Base-by-base conservation (phyloP, 2,329 filamentous ascomycete species). In the Aschersonia sp. region DNA sequence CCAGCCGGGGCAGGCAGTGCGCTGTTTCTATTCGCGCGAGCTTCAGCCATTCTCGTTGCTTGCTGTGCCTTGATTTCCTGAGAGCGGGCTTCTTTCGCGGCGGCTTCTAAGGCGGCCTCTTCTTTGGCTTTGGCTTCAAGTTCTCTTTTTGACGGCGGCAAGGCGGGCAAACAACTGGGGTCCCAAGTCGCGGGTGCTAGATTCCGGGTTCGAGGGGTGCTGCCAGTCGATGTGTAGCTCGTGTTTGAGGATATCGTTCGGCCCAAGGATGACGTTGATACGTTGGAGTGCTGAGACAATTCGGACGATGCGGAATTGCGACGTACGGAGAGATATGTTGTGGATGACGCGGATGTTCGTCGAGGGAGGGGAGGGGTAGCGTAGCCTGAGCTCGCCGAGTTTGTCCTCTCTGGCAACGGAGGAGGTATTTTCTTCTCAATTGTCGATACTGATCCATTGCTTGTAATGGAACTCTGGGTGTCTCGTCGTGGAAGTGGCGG, bases 291-390 rank as follows among this genome's bases (percentile, higher is more conserved):
- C 49, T 73, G 65, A 2, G 77, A 81, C 10, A 71, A 55, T 32
- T 76, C 75, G 2, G 78, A 82, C 0, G 77, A 74, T 41, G 72
- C 72, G 14, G 79, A 82, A 45, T 68, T 73, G 48, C 74, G 69
- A 30, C 77, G 68, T 5, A 62, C 62, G 29, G 59, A 59, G 35
- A 72, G 58, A 11, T 61, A 46, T 32, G 48, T 59, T 32, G 48
- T 53, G 7, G 62, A 59, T 50, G 74, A 69, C 6, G 65, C 59
- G 2, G 72, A 72, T 2, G 70, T 59, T 30, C 69, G 68, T 32
- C 76, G 69, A 12, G 73, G 65, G 11, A 76, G 73, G 14, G 78
- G 59, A 31, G 68, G 65, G 6, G 76, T 75, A 4, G 66, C 64
- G 46, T 64, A 50, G 62, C 62, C 11, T 32, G 59, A 58, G 39